Evolutionary conservation across 2,329 filamentous ascomycete species (phyloP), one percentile per base, ranked within the genome.

Genomic region (Ceratocystiopsis brevicomis): DNA sequence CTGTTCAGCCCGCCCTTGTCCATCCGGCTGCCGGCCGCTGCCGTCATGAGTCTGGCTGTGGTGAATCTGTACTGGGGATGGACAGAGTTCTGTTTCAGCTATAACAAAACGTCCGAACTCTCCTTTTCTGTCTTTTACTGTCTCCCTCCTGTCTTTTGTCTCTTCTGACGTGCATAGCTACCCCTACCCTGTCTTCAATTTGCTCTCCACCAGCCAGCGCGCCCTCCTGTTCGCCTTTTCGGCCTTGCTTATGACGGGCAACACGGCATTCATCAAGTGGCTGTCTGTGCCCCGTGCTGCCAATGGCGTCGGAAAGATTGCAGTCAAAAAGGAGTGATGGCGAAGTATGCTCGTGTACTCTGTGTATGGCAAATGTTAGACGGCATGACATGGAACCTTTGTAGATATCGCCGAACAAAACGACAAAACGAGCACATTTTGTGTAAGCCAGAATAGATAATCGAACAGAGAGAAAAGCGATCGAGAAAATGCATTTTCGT

Each of bases 181-280:
- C 52, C 85, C 86, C 0, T 94, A 95, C 58, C 86, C 87, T 1
- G 69, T 94, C 21, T 88, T 95, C 49, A 76, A 67, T 10, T 56
- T 81, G 38, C 62, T 92, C 37, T 68, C 66, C 41, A 80, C 75
- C 0, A 56, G 63, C 40, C 77, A 85, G 54, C 71, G 87, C 17
- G 62, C 76, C 10, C 60, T 71, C 0, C 63, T 93, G 11, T 93
- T 92, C 51, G 67, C 66, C 1, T 61, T 72, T 16, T 81, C 81
- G 37, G 85, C 82, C 1, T 54, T 69, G 1, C 59, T 82, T 15
- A 87, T 92, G 74, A 78, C 81, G 2, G 57, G 65, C 3, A 84
- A 76, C 50, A 87, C 82, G 0, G 62, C 73, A 18, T 60, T 67
- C 11, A 61, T 93, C 48, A 80, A 85, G 56, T 78, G 70, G 67